Base-by-base conservation (phyloP, 148 eudicot species). In the Cornus controversa region DNA sequence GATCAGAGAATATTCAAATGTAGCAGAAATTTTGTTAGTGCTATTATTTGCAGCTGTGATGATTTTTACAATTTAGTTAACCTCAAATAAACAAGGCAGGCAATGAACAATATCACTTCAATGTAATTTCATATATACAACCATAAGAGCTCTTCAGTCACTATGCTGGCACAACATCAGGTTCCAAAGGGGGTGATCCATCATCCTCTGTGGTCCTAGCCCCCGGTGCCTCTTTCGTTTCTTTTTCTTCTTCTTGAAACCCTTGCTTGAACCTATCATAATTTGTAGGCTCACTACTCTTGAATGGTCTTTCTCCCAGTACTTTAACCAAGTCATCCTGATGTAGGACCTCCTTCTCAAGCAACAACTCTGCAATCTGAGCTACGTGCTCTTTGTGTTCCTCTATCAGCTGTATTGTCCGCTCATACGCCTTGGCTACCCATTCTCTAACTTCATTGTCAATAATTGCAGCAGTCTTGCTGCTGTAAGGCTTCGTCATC, bases 281-380 rank as follows among this genome's bases (percentile, higher is more conserved):
- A 67, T 95, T 91, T 27, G 98, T 85, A 25, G 89, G 89, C 84
- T 95, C 99, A 26, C 80, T 81, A 1, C 86, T 50, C 86, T 89
- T 85, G 67, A 87, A 95, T 1, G 99, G 93, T 3, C 97, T 90
- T 67, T 91, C 94, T 69, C 99, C 99, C 10, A 95, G 83, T 63
- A 95, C 89, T 6, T 74, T 81, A 24, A 87, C 64, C 90, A 95
- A 83, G 86, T 95, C 99, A 0, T 95, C 96, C 78, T 93, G 99
- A 82, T 95, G 99, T n/a, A 95, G 90, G 40, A 93, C 94, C 80
- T 95, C 99, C 80, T 93, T 95, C 75, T 93, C 94, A 2, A 95
- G 92, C 58, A 95, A 77, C 20, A 89, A 84, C 85, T 95, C 96
- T 0, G 99, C 99, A 24, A 95, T 87, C 80, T 84, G 76, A 64